Evolutionary conservation across 1,139 yeast species (phyloP).

Genomic region (Pichia sp.): DNA sequence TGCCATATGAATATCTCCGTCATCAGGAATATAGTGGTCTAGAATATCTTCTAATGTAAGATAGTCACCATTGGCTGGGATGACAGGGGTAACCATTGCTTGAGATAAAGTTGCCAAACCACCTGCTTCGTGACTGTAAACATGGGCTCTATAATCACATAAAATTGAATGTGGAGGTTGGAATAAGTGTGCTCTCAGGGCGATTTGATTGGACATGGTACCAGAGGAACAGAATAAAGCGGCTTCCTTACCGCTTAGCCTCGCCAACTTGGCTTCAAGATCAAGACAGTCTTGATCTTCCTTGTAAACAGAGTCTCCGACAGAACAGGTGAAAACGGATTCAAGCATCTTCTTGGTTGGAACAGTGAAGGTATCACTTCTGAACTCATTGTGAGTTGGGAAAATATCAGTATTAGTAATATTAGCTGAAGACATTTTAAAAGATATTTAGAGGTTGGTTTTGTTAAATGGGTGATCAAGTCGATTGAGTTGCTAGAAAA

Average conservation of each 20-base stretch:
- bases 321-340: conserved; percentile 50
- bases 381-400: conserved; percentile 33
- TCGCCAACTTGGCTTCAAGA: conserved; percentile 59
- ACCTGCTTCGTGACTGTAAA: conserved; percentile 79
- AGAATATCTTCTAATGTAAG: conserved; percentile 75
- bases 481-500: too few species aligned
- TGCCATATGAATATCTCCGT: conserved; percentile 81
- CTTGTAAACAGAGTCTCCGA: conserved; percentile 84
- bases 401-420: not conserved
- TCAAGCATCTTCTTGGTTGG: conserved; percentile 73
- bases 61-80: conserved; percentile 65
- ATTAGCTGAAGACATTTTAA: too few species aligned
- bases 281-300: conserved; percentile 68
- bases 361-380: conserved; percentile 90
- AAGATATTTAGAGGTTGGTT: not conserved
- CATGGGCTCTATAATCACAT: conserved; percentile 83
- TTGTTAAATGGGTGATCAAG: not conserved
- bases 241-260: conserved; percentile 72
- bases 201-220: conserved; percentile 86
- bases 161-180: conserved; percentile 85
- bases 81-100: conserved; percentile 85
- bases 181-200: conserved; percentile 61
- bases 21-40: conserved; percentile 58
- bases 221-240: conserved; percentile 86
- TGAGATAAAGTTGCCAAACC: conserved; percentile 85